Evolutionary conservation across 2,329 filamentous ascomycete genomes (phyloP).

Genomic region (Lasiodiplodia citricola): DNA sequence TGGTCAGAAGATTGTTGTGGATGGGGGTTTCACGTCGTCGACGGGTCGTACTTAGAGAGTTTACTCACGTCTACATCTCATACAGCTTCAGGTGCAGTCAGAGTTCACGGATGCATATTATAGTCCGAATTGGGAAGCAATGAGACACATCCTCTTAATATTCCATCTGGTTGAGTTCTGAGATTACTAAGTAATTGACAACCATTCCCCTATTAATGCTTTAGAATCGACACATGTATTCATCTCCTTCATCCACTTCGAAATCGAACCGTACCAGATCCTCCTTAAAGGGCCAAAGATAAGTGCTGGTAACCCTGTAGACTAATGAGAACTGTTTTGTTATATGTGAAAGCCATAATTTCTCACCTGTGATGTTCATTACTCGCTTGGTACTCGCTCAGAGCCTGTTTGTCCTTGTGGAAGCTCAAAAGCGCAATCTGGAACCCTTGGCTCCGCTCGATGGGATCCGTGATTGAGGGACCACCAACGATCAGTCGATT

Average conservation of each 20-base stretch:
- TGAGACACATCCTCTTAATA: too few species aligned
- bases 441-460: conserved; percentile 59
- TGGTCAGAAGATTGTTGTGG: conserved; percentile 43
- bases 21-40: conserved; percentile 42
- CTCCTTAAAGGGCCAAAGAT: conserved; percentile 60
- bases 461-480: conserved; percentile 58
- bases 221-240: conserved; percentile 27
- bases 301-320: conserved; percentile 56
- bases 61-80: too few species aligned
- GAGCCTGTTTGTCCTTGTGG: conserved; percentile 51
- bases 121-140: too few species aligned
- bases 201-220: too few species aligned
- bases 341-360: not conserved
- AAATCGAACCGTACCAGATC: conserved; percentile 62
- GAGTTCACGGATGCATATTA: too few species aligned
- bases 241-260: conserved; percentile 53
- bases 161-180: too few species aligned
- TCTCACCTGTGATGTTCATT: conserved; percentile 56
- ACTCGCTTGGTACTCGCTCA: conserved; percentile 60
- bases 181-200: too few species aligned
- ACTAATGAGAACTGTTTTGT: not conserved
- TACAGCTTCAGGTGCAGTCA: too few species aligned
- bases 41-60: conserved; percentile 25
- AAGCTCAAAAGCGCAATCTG: conserved; percentile 59
- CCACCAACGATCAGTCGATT: conserved; percentile 58